Conservation (phyloP, 1,284 basidiomycete genomes). For the Leccinum pachyderme region DNA sequence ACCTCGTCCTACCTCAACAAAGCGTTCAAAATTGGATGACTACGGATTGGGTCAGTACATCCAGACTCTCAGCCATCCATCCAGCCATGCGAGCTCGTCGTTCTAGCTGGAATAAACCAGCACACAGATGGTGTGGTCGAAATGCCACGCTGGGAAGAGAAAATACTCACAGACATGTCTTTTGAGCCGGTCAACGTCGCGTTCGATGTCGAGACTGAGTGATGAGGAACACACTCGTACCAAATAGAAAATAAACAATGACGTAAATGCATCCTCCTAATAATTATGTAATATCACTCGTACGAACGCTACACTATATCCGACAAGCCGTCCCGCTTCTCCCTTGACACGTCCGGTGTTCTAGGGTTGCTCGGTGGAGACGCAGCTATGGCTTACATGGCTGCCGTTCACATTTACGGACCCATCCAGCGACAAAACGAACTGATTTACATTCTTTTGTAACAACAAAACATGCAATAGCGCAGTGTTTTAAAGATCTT, state of each 20-base stretch:
- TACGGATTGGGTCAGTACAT: constrained; percentile 27
- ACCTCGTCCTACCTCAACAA: constrained; percentile 97
- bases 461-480: too few relatives aligned
- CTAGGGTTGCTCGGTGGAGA: constrained; percentile 25
- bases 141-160: fast-evolving
- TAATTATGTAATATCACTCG: too few relatives aligned
- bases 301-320: too few relatives aligned
- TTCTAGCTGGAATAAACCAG: neutral
- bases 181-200: constrained; percentile 8
- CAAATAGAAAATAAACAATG: neutral
- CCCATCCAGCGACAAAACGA: too few relatives aligned
- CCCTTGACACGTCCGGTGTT: constrained; percentile 19
- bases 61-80: constrained; percentile 6
- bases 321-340: neutral
- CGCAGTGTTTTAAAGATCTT: too few relatives aligned
- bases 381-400: constrained; percentile 25
- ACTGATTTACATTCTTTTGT: too few relatives aligned
- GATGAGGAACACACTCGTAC: neutral
- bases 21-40: constrained; percentile 92
- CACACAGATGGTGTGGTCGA: neutral
- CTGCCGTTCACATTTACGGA: constrained; percentile 21
- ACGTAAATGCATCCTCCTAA: neutral
- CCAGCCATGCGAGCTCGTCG: constrained; percentile 8
- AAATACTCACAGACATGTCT: constrained; percentile 26
- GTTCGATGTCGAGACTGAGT: neutral